phyloP scores from a whole-genome alignment of 2,329 filamentous ascomycete species.

The Hymenoscyphus infarciens region DNA sequence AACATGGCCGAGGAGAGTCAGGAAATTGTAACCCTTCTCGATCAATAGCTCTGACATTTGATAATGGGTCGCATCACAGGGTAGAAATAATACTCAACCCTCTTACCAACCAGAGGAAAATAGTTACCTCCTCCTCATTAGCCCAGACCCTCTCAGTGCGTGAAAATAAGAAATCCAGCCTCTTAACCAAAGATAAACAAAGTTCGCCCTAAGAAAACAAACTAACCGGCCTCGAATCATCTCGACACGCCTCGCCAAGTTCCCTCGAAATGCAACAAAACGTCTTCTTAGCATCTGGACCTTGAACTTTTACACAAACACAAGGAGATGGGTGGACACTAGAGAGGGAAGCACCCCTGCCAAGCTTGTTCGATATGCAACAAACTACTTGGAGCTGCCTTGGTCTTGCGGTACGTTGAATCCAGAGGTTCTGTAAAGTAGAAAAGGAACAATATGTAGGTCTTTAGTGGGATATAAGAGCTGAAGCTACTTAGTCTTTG shows the following conservation, averaged over 20 bases:
- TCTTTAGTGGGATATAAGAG: too few relatives aligned
- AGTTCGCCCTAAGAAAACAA: background rate
- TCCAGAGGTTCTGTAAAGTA: too few relatives aligned
- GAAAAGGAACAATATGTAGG: too few relatives aligned
- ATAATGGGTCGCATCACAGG: too few relatives aligned
- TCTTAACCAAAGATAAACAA: background rate
- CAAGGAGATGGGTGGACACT: background rate
- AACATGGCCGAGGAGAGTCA: too few relatives aligned
- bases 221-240: background rate
- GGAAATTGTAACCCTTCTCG: too few relatives aligned
- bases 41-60: too few relatives aligned
- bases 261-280: constrained; percentile 8
- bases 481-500: too few relatives aligned
- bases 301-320: background rate
- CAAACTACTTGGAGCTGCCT: background rate
- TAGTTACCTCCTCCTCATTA: background rate
- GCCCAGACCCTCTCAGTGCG: background rate
- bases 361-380: constrained; percentile 9
- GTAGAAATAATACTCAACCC: too few relatives aligned
- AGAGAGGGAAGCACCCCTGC: background rate
- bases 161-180: background rate
- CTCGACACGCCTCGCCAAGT: constrained; percentile 1
- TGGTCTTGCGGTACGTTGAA: too few relatives aligned
- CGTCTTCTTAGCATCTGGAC: background rate
- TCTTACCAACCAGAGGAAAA: too few relatives aligned